phyloP scores from a whole-genome alignment of 768 basidiomycete genomes.

The Leucosporidium scottii region DNA sequence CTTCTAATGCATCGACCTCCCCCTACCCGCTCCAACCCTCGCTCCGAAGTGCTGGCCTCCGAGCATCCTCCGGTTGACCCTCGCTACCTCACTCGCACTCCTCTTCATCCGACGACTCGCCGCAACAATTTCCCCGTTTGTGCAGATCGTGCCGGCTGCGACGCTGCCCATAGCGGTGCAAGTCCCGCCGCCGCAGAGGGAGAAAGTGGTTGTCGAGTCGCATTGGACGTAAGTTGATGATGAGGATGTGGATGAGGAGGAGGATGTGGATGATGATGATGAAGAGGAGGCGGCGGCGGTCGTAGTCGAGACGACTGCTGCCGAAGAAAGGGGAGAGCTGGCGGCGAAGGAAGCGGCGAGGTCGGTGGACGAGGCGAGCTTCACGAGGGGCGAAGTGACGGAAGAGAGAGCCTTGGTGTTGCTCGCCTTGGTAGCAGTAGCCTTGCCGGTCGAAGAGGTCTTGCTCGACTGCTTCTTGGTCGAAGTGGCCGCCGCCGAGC shows the following conservation, averaged over 20 bases:
- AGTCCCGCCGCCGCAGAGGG: constrained; percentile 5
- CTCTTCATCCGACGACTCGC: too few species aligned
- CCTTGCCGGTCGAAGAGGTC: too few species aligned
- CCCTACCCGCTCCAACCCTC: too few species aligned
- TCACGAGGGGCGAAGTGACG: background rate
- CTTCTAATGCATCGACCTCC: too few species aligned
- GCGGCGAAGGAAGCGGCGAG: background rate
- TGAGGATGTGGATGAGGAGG: background rate
- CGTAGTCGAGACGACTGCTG: background rate
- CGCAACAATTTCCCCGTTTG: too few species aligned
- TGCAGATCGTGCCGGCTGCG: too few species aligned
- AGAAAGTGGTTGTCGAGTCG: background rate
- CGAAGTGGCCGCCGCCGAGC: background rate
- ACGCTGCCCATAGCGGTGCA: constrained; percentile 24
- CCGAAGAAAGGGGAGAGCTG: background rate
- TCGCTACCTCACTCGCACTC: too few species aligned
- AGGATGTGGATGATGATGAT: background rate
- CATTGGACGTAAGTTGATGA: background rate
- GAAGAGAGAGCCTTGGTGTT: background rate
- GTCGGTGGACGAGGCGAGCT: background rate
- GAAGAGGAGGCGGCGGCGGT: background rate
- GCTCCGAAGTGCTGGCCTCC: too few species aligned
- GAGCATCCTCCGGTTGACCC: too few species aligned
- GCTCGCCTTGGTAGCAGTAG: background rate
- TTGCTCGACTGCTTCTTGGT: background rate